These are phyloP conservation scores for Saturnispora dispora DNA, from an alignment of 805 yeast genomes.

Conservation along the genomic window DNA sequence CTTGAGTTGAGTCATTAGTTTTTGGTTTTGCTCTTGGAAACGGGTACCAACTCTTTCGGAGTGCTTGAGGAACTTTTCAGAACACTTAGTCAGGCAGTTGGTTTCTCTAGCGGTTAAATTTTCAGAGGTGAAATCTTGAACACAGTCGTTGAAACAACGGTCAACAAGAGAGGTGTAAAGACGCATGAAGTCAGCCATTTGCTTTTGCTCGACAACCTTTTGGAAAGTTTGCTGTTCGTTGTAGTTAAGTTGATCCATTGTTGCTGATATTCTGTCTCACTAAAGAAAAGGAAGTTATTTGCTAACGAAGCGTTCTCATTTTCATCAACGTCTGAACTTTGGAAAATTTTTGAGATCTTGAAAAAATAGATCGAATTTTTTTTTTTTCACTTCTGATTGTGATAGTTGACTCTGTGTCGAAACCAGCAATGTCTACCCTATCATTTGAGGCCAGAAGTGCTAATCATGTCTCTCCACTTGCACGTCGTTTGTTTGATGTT, in stretches of 20 bases:
- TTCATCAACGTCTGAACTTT: background rate
- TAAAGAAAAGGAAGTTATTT: background rate
- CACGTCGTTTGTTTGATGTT: slow-evolving; percentile 57
- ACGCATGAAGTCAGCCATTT: slow-evolving; percentile 98
- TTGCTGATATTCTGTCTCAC: slow-evolving; percentile 13
- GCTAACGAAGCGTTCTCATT: background rate
- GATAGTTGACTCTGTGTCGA: background rate
- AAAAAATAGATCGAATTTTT: background rate
- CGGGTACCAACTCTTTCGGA: slow-evolving; percentile 97
- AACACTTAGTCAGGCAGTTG: slow-evolving; percentile 79
- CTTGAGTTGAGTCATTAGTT: slow-evolving; percentile 63
- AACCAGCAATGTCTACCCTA: slow-evolving; percentile 7
- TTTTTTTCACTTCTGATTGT: slow-evolving; percentile 1
- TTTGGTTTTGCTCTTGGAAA: slow-evolving; percentile 91
- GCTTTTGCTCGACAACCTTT: slow-evolving; percentile 91
- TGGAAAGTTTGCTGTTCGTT: slow-evolving; percentile 97
- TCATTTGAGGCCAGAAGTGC: slow-evolving; percentile 64
- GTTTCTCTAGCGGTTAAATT: slow-evolving; percentile 79
- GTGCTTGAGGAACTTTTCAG: slow-evolving; percentile 96
- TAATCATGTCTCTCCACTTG: slow-evolving; percentile 69
- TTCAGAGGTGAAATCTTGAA: slow-evolving; percentile 93
- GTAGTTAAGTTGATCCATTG: slow-evolving; percentile 88
- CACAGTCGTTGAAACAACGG: slow-evolving; percentile 96
- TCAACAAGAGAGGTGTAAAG: slow-evolving; percentile 90
- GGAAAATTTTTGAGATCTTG: background rate